Base-by-base conservation (phyloP, 139 green algal genomes). In the Mesotaenium endlicherianum region DNA sequence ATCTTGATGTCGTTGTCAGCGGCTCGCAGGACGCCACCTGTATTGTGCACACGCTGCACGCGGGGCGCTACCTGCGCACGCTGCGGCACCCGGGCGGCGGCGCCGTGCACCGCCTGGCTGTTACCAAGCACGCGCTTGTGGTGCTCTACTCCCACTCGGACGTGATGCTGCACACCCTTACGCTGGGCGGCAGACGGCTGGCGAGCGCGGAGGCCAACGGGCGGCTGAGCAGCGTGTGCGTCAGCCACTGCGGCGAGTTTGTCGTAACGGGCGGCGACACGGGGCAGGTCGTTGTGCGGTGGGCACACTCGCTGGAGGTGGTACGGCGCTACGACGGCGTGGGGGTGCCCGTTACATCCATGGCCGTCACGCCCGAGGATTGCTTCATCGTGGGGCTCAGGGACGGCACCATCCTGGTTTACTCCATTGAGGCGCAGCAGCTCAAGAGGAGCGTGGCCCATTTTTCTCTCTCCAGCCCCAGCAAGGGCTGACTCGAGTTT, bases 11-110 rank as follows among this genome's bases (percentile, higher is more conserved):
- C 17, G 86, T 94, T 0, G 77, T 69, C 8, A 83, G 49, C n/a
- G 77, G 77, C 17, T 72, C 41, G 34, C 70, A 77, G 20, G 90
- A 93, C 45, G 91, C 88, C 39, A 80, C 82, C 1, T 8, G 91
- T 40, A 70, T 94, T 36, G 80, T 95, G 34, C 91, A 95, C 89
- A 90, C 87, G 43, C 86, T 94, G n/a, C 42, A 71, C 16, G 50
- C 30, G 3, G 91, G 91, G 40, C 67, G 81, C 57, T 91, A 86
- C 75, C 34, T 92, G 53, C 82, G 86, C 36, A 78, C 64, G 1
- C 30, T 93, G 2, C 16, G 39, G n/a, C 80, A 82, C 57, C 80
- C 80, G 20, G 41, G 20, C 31, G 4, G 30, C 39, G 40, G 57
- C 30, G 30, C 76, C n/a, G 41, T 86, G n/a, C 26, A 57, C 55